phyloP scores from a whole-genome alignment of 768 basidiomycete species.

The Mycena vulgaris region DNA sequence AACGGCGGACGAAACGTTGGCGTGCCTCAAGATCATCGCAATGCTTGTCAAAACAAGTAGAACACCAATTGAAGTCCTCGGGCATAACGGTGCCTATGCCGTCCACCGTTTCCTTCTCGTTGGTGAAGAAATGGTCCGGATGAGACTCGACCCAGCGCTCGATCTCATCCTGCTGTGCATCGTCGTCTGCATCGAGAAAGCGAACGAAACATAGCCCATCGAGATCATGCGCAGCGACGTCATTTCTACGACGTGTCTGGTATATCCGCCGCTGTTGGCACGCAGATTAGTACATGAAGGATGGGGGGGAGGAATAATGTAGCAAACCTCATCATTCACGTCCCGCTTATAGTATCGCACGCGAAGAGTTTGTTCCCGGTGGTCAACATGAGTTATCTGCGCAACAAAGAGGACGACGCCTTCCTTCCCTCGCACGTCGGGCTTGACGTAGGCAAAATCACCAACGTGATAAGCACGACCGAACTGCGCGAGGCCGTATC shows the following conservation, averaged over 20 bases:
- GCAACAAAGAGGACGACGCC: constrained; percentile 63
- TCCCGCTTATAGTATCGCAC: constrained; percentile 65
- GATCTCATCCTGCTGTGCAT: constrained; percentile 49
- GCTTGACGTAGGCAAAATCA: constrained; percentile 75
- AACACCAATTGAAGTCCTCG: constrained; percentile 55
- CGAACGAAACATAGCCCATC: constrained; percentile 71
- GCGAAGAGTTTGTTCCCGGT: constrained; percentile 30
- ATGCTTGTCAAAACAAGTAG: constrained; percentile 55
- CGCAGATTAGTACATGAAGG: not conserved
- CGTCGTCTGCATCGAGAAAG: constrained; percentile 40
- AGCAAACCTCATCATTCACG: constrained; percentile 6
- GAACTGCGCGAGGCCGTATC: constrained; percentile 54
- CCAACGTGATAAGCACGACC: constrained; percentile 67
- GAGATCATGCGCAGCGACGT: constrained; percentile 56
- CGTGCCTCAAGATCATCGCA: constrained; percentile 46
- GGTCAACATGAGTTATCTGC: constrained; percentile 63
- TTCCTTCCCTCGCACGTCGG: constrained; percentile 41
- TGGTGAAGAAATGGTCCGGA: constrained; percentile 74
- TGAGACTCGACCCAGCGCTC: constrained; percentile 63
- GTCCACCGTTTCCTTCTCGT: constrained; percentile 46
- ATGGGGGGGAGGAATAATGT: not conserved
- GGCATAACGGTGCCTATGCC: constrained; percentile 40
- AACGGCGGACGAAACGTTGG: constrained; percentile 49
- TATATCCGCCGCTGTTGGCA: constrained; percentile 59
- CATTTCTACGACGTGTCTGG: constrained; percentile 47